Conservation (phyloP, 495 filamentous ascomycete species). For the Penicillium dipodomyicola region DNA sequence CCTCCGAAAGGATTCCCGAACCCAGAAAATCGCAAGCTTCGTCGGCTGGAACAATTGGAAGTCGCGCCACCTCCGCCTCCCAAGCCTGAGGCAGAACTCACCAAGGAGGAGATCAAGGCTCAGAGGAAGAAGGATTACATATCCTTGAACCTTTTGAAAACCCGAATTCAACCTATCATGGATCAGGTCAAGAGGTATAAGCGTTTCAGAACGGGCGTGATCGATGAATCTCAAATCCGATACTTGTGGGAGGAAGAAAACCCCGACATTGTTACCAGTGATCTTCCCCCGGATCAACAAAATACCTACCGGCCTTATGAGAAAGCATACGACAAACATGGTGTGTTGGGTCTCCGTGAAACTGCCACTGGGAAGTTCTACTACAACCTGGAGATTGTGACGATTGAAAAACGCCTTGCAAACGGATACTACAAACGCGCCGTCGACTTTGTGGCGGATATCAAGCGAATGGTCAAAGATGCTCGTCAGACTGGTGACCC, state of each 20-base stretch:
- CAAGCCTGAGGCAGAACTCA: conserved; percentile 50
- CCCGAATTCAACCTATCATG: conserved; percentile 88
- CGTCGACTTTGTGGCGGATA: conserved; percentile 81
- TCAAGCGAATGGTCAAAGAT: conserved; percentile 79
- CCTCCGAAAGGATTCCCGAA: conserved; percentile 84
- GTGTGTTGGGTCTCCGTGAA: conserved; percentile 67
- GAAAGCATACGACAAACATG: conserved; percentile 68
- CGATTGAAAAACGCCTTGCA: conserved; percentile 88
- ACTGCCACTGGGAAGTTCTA: conserved; percentile 74
- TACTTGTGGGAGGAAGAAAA: conserved; percentile 84
- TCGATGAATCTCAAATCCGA: conserved; percentile 66
- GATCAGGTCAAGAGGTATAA: conserved; percentile 88
- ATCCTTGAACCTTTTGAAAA: conserved; percentile 78
- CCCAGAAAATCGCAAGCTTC: conserved; percentile 76
- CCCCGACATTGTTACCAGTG: conserved; percentile 74
- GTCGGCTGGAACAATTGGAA: conserved; percentile 71
- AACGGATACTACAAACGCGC: conserved; percentile 94
- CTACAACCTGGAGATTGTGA: conserved; percentile 91
- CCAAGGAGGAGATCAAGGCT: conserved; percentile 73
- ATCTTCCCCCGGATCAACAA: conserved; percentile 60
- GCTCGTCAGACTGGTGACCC: conserved; percentile 70
- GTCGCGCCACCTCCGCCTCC: conserved; percentile 70
- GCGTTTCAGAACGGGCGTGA: conserved; percentile 75
- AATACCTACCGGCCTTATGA: conserved; percentile 68
- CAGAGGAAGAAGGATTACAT: conserved; percentile 79